Evolutionary conservation across 352 stramenopile genomes (phyloP).

Genomic region (Phytopythium sindhum): DNA sequence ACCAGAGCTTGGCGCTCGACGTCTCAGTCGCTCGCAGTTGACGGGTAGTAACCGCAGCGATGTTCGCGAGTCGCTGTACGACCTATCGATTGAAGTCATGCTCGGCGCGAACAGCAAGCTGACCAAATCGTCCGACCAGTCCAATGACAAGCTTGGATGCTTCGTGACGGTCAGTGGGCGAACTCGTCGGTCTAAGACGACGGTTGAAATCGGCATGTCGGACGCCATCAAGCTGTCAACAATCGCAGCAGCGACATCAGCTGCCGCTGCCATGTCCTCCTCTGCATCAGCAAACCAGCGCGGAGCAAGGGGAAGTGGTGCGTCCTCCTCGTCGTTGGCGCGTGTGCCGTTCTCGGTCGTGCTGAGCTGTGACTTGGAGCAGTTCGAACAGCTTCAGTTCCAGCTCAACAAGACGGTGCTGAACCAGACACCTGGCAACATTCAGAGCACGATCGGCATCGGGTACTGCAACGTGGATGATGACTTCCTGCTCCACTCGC

Average conservation of each 20-base stretch:
- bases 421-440: conserved; percentile 36
- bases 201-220: conserved; percentile 57
- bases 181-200: conserved; percentile 29
- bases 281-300: not conserved
- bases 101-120: conserved; percentile 52
- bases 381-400: conserved; percentile 65
- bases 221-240: conserved; percentile 59
- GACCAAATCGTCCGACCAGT: conserved; percentile 27
- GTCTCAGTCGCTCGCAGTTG: conserved; percentile 5
- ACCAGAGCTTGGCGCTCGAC: not conserved
- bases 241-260: conserved; percentile 21
- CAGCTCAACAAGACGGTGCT: conserved; percentile 53
- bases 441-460: conserved; percentile 44
- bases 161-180: conserved; percentile 57
- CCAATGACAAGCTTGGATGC: conserved; percentile 43
- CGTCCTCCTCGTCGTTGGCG: conserved; percentile 15
- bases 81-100: conserved; percentile 58
- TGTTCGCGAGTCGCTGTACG: conserved; percentile 20
- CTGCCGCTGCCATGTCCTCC: conserved; percentile 11
- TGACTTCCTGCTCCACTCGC: conserved; percentile 36
- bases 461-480: conserved; percentile 54
- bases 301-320: not conserved
- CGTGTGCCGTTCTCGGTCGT: conserved; percentile 61
- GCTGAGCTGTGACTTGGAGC: conserved; percentile 44
- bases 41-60: conserved; percentile 5